Evolutionary conservation across 192 early-diverging fungal genomes (phyloP).

Genomic region (Dissophora ornata): DNA sequence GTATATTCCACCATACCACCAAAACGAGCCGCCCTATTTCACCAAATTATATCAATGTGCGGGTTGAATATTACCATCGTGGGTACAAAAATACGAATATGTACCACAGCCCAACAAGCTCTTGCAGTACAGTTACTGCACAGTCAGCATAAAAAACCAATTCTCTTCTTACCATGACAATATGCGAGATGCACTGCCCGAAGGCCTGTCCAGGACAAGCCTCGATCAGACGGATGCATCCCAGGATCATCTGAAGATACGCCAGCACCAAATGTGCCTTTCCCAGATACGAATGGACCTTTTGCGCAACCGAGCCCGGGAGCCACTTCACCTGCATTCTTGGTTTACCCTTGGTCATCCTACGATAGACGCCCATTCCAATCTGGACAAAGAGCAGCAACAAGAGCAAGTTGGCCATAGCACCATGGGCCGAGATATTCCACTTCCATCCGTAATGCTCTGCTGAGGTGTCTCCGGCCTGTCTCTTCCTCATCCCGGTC

Average conservation of each 20-base stretch:
- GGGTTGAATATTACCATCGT: too few species aligned
- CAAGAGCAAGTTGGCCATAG: constrained; percentile 38
- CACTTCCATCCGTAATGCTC: constrained; percentile 42
- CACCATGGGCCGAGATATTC: constrained; percentile 40
- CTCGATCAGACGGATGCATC: constrained; percentile 34
- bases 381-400: constrained; percentile 42
- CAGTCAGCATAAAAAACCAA: too few species aligned
- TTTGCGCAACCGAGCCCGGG: constrained; percentile 9
- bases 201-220: constrained; percentile 48
- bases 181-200: constrained; percentile 50
- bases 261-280: constrained; percentile 36
- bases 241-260: constrained; percentile 49
- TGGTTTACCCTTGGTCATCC: constrained; percentile 26
- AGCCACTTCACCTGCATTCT: constrained; percentile 29
- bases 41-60: too few species aligned
- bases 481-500: constrained; percentile 24
- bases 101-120: too few species aligned
- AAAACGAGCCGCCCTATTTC: constrained; percentile 51
- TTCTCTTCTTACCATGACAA: constrained; percentile 56
- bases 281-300: constrained; percentile 46
- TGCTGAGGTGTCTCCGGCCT: constrained; percentile 35
- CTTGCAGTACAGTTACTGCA: too few species aligned
- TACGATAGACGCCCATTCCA: constrained; percentile 49
- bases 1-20: constrained; percentile 56
- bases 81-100: not conserved